These are phyloP conservation scores for Furcasterigmium furcatum DNA, from an alignment of 2,329 filamentous ascomycete species.

Conservation along the genomic window DNA sequence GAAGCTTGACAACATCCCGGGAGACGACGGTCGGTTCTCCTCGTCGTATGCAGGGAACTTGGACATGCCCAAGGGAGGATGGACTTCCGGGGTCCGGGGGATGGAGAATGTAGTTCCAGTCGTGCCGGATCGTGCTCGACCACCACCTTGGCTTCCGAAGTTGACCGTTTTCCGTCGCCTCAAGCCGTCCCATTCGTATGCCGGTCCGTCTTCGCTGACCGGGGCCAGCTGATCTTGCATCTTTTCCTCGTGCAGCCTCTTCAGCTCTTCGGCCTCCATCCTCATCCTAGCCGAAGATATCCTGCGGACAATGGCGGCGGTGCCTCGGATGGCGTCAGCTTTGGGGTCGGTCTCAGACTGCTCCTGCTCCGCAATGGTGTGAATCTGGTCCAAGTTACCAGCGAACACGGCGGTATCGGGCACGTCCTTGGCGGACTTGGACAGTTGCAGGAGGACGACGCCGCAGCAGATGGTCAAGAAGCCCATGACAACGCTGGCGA, in stretches of 20 bases:
- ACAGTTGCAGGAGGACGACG: conserved; percentile 90
- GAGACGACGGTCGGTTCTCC: conserved; percentile 40
- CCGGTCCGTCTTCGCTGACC: conserved; percentile 66
- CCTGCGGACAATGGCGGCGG: conserved; percentile 81
- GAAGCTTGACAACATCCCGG: conserved; percentile 50
- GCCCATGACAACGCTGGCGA: conserved; percentile 86
- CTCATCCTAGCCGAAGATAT: conserved; percentile 73
- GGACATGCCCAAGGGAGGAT: conserved; percentile 86
- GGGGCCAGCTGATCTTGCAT: conserved; percentile 66
- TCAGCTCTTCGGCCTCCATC: conserved; percentile 77
- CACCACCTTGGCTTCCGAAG: conserved; percentile 26
- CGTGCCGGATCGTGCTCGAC: conserved; percentile 7
- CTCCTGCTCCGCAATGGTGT: conserved; percentile 91
- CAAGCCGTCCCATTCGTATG: conserved; percentile 88
- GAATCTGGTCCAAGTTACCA: conserved; percentile 90
- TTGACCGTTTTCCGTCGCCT: conserved; percentile 64
- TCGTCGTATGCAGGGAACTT: conserved; percentile 66
- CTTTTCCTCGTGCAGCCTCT: conserved; percentile 76
- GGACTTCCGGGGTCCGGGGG: conserved; percentile 29
- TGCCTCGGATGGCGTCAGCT: conserved; percentile 89
- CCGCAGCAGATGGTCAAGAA: conserved; percentile 93
- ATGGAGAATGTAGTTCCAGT: conserved; percentile 14
- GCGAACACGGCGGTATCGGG: conserved; percentile 90
- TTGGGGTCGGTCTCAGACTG: conserved; percentile 96
- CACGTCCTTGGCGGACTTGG: conserved; percentile 96